Conservation (phyloP, 176 grass and related monocot genomes). For the Avena eriantha region DNA sequence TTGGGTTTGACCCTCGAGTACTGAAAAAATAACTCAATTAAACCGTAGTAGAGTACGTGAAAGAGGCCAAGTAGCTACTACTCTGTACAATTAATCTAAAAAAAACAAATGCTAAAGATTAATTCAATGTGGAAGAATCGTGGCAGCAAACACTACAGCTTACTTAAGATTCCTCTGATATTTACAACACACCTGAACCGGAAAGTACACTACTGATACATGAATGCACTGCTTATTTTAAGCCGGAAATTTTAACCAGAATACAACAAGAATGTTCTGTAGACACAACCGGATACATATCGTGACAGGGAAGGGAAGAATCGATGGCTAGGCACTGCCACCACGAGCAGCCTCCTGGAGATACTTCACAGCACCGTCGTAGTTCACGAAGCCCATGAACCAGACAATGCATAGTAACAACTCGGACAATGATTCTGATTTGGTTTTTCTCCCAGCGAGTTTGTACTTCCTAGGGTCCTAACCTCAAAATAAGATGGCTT, state of each 20-base stretch:
- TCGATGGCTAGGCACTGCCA: slow-evolving; percentile 26
- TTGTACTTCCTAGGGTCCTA: too few species aligned
- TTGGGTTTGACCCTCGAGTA: too few species aligned
- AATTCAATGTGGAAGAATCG: not conserved
- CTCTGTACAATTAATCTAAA: too few species aligned
- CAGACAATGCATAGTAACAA: slow-evolving; percentile 36
- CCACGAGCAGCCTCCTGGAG: slow-evolving; percentile 48
- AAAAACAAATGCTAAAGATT: too few species aligned
- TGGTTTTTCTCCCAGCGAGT: too few species aligned
- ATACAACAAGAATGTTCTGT: slow-evolving; percentile 15
- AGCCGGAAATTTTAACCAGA: slow-evolving; percentile 8
- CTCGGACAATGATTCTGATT: too few species aligned
- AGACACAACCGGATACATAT: not conserved
- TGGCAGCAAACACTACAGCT: not conserved
- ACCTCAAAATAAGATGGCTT: not conserved
- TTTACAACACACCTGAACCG: not conserved
- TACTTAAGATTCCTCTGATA: slow-evolving; percentile 18
- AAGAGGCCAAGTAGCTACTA: too few species aligned
- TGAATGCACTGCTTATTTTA: not conserved
- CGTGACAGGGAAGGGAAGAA: not conserved
- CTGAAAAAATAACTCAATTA: too few species aligned
- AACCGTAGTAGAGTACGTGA: too few species aligned
- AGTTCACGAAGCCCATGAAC: slow-evolving; percentile 69
- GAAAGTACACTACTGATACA: not conserved
- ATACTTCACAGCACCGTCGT: slow-evolving; percentile 52